Evolutionary conservation across 768 basidiomycete species (phyloP).

Genomic region (Fibroporia radiculosa): DNA sequence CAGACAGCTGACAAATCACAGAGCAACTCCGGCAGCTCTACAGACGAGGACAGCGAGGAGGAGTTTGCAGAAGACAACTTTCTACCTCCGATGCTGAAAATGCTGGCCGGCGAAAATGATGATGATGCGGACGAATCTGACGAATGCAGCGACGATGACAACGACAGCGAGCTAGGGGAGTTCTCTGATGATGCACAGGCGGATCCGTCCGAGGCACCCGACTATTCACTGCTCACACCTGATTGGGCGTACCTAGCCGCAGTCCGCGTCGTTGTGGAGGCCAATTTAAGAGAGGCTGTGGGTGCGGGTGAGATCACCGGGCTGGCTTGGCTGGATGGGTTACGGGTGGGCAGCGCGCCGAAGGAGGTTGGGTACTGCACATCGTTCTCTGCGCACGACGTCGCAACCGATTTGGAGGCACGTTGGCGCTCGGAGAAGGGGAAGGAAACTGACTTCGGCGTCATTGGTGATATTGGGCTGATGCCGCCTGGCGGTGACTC

Average conservation of each 20-base stretch:
- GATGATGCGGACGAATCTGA: constrained; percentile 5
- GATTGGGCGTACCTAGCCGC: constrained; percentile 49
- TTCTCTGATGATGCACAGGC: no score
- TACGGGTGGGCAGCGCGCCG: constrained; percentile 21
- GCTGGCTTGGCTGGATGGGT: constrained; percentile 20
- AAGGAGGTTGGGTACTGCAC: constrained; percentile 8
- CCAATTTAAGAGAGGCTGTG: constrained; percentile 38
- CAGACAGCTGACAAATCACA: constrained; percentile 4
- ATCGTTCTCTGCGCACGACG: neutral
- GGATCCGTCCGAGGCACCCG: constrained; percentile 2
- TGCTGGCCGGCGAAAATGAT: neutral
- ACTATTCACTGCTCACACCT: constrained; percentile 22
- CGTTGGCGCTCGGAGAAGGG: constrained; percentile 2
- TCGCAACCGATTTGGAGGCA: no score
- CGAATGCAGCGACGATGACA: neutral
- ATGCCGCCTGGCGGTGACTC: no score
- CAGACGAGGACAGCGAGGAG: constrained; percentile 14
- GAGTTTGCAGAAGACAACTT: constrained; percentile 12
- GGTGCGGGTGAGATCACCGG: constrained; percentile 17
- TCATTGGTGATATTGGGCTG: neutral
- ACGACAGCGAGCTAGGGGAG: no score
- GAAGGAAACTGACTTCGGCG: constrained; percentile 13
- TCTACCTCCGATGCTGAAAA: constrained; percentile 2
- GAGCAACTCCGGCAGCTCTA: no score
- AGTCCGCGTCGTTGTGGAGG: constrained; percentile 42